Evolutionary conservation across 371 early-diverging fungal species (phyloP), one percentile per base, ranked within the genome.

Genomic region (Syncephalis plumigaleata): DNA sequence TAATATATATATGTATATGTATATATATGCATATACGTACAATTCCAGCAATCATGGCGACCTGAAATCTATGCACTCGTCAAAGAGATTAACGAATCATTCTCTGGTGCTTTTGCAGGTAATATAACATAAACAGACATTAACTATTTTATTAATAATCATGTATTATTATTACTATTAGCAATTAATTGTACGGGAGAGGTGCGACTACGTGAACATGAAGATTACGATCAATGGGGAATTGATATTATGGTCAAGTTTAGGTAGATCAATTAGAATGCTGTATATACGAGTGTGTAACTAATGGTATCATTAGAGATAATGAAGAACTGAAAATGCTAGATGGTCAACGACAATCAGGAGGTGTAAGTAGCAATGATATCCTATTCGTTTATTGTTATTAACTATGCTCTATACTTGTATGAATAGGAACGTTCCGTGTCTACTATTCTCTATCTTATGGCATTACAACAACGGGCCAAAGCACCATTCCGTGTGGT

Each of bases 401-500:
- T 31, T 31, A 31, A 31, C n/a, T n/a, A n/a, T n/a, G n/a, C n/a
- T 46, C 24, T 40, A 36, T 17, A 36, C 9, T 36, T 27, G 17
- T 16, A 9, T 16, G 9, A 47, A 8, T 57, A 74, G 66, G 93
- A 94, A 54, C 75, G 91, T 16, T 80, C 92, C 0, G 94, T 94
- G 15, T 81, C 96, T 2, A 98, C 98, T 2, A 97, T 98, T 51
- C 68, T 98, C 51, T 99, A 94, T 58, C 60, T 99, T 44, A 87
- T 98, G 75, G 75, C 98, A 3, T 71, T 99, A 42, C 98, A 98
- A 68, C 62, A 68, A 25, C 63, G 88, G 31, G 87, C 88, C 9
- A 70, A 70, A 11, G 71, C 91, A 8, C 98, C 98, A 5, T 99
- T 99, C 77, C 81, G 98, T 43, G 89, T 99, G 0, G 99, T 99